phyloP scores from a whole-genome alignment of 768 basidiomycete species.

The Galerina marginata region DNA sequence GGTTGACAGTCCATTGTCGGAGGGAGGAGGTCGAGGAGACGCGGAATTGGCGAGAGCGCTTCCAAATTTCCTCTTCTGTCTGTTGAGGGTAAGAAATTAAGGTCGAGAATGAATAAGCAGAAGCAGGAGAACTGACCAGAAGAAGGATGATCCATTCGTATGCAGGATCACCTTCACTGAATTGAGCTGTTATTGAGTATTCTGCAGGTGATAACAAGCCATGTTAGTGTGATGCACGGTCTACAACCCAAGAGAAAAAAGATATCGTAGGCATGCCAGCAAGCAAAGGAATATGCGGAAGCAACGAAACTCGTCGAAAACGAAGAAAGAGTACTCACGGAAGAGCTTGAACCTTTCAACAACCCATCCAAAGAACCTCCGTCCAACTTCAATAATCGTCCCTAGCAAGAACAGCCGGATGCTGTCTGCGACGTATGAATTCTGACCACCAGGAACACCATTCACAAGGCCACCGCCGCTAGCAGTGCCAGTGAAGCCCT shows the following conservation, averaged over 20 bases:
- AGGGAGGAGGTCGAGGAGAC: slow-evolving; percentile 45
- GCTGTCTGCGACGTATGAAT: slow-evolving; percentile 29
- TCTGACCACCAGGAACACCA: background rate
- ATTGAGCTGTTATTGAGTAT: slow-evolving; percentile 44
- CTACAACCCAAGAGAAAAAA: too few species aligned
- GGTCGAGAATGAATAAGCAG: background rate
- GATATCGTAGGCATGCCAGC: too few species aligned
- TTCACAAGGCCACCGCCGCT: background rate
- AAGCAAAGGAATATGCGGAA: background rate
- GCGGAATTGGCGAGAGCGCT: slow-evolving; percentile 43
- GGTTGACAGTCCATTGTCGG: slow-evolving; percentile 44
- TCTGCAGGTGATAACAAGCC: slow-evolving; percentile 25
- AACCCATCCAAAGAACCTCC: slow-evolving; percentile 45
- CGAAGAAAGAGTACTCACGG: slow-evolving; percentile 23
- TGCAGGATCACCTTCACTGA: slow-evolving; percentile 43
- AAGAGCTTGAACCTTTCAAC: slow-evolving; percentile 33
- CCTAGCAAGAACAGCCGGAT: slow-evolving; percentile 39
- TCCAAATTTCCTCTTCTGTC: slow-evolving; percentile 52
- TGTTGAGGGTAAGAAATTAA: slow-evolving; percentile 13
- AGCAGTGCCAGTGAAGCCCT: slow-evolving; percentile 11
- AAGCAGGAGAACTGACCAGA: slow-evolving; percentile 33
- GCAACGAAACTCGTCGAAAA: background rate
- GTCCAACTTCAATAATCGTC: slow-evolving; percentile 43
- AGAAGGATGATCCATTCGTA: slow-evolving; percentile 50
- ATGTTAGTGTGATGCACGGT: background rate